Conservation (phyloP, 495 filamentous ascomycete species). For the Penicillium coffeae region DNA sequence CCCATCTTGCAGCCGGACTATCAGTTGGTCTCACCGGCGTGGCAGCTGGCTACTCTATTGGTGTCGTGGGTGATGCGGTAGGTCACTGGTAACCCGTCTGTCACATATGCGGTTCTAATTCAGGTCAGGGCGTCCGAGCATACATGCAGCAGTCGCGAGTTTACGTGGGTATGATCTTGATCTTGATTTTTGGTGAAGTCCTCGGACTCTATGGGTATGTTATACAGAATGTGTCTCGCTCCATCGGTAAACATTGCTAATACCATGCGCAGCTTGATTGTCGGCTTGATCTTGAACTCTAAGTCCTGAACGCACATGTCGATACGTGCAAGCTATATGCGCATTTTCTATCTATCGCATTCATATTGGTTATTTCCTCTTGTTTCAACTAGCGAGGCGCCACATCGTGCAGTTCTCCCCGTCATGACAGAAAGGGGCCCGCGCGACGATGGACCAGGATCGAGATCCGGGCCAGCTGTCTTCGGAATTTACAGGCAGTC, state of each 20-base stretch:
- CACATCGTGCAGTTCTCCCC: background rate
- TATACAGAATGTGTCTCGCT: background rate
- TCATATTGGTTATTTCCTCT: background rate
- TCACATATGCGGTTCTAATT: slow-evolving; percentile 21
- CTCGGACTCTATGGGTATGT: slow-evolving; percentile 93
- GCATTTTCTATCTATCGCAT: slow-evolving; percentile 3
- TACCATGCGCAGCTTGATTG: slow-evolving; percentile 45
- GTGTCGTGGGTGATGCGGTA: slow-evolving; percentile 87
- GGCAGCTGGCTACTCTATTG: slow-evolving; percentile 96
- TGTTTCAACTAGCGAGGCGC: background rate
- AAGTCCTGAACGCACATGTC: slow-evolving; percentile 30
- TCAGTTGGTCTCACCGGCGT: slow-evolving; percentile 88
- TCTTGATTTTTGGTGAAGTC: slow-evolving; percentile 98
- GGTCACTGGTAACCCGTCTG: slow-evolving; percentile 10
- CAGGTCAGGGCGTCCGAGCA: slow-evolving; percentile 68
- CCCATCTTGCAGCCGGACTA: slow-evolving; percentile 89
- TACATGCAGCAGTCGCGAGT: slow-evolving; percentile 95
- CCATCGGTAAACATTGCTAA: slow-evolving; percentile 19
- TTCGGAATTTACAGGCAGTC: slow-evolving; percentile 13
- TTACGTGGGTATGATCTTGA: slow-evolving; percentile 97
- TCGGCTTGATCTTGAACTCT: slow-evolving; percentile 55
- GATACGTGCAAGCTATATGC: slow-evolving; percentile 1
- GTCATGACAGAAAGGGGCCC: background rate
- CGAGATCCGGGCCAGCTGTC: slow-evolving; percentile 14
- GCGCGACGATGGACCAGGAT: slow-evolving; percentile 2